Conservation (phyloP, 169 alveolate genomes). For the Cryptosporidium parvum region DNA sequence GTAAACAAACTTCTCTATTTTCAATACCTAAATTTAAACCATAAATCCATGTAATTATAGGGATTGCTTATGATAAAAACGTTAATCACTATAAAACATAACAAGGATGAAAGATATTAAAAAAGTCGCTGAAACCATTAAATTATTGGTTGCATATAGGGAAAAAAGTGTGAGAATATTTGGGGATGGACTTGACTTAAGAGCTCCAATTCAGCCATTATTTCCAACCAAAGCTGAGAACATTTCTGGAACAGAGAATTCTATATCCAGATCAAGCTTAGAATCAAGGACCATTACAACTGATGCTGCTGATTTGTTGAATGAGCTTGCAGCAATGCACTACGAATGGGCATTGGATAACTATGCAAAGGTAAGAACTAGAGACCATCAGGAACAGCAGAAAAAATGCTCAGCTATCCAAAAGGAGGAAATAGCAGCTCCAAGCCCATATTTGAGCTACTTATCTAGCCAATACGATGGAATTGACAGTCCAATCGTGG, state of each 20-base stretch:
- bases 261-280: not conserved
- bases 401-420: not conserved
- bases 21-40: not conserved
- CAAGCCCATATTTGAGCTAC: slow-evolving; percentile 61
- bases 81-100: not conserved
- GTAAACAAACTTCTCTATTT: not conserved
- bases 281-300: not conserved
- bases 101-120: slow-evolving; percentile 1
- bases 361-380: slow-evolving; percentile 34
- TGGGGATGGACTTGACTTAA: slow-evolving; percentile 6
- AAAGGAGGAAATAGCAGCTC: not conserved
- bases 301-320: not conserved
- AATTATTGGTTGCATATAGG: slow-evolving; percentile 18
- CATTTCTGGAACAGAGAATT: not conserved
- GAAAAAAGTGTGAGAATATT: slow-evolving; percentile 7
- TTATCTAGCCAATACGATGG: slow-evolving; percentile 75
- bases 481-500: slow-evolving; percentile 65
- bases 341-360: slow-evolving; percentile 59
- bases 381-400: slow-evolving; percentile 17
- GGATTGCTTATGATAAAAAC: not conserved
- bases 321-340: slow-evolving; percentile 29
- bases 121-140: not conserved
- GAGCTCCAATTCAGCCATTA: slow-evolving; percentile 70
- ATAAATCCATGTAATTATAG: not conserved
- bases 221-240: slow-evolving; percentile 1